Conservation (phyloP, 352 stramenopile species). For the Globisporangium camurandrum region DNA sequence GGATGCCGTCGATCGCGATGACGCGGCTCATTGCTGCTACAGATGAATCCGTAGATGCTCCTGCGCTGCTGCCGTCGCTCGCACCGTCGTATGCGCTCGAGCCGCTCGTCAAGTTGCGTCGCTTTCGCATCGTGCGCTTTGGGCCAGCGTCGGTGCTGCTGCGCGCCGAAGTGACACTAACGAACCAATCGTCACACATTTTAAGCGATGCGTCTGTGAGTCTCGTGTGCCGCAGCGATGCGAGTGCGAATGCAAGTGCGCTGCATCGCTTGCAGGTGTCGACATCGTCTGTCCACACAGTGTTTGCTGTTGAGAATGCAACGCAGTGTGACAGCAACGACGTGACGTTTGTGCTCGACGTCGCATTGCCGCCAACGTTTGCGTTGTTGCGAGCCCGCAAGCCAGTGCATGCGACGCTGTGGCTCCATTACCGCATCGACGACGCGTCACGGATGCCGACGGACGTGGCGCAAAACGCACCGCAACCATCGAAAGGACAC, state of each 20-base stretch:
- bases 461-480: no score
- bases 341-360: slow-evolving; percentile 4
- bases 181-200: slow-evolving; percentile 14
- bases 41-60: not conserved
- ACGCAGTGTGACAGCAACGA: not conserved
- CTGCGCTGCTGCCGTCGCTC: no score
- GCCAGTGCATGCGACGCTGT: slow-evolving; percentile 7
- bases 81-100: slow-evolving; percentile 1
- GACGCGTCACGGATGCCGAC: no score
- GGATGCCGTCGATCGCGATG: slow-evolving; percentile 1
- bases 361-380: slow-evolving; percentile 3
- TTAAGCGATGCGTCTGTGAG: slow-evolving; percentile 22
- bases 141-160: slow-evolving; percentile 26
- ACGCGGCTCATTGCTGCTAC: slow-evolving; percentile 3
- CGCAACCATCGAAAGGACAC: no score
- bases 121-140: slow-evolving; percentile 30
- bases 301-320: slow-evolving; percentile 2
- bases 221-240: slow-evolving; percentile 6
- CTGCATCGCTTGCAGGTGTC: not conserved
- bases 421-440: slow-evolving; percentile 7
- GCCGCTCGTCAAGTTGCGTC: slow-evolving; percentile 18
- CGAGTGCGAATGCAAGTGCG: not conserved
- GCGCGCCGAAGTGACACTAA: slow-evolving; percentile 21
- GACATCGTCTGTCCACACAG: slow-evolving; percentile 1
- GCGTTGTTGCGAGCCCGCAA: slow-evolving; percentile 1